Base-by-base conservation (phyloP, 352 stramenopile species). In the Achlya hypogyna region DNA sequence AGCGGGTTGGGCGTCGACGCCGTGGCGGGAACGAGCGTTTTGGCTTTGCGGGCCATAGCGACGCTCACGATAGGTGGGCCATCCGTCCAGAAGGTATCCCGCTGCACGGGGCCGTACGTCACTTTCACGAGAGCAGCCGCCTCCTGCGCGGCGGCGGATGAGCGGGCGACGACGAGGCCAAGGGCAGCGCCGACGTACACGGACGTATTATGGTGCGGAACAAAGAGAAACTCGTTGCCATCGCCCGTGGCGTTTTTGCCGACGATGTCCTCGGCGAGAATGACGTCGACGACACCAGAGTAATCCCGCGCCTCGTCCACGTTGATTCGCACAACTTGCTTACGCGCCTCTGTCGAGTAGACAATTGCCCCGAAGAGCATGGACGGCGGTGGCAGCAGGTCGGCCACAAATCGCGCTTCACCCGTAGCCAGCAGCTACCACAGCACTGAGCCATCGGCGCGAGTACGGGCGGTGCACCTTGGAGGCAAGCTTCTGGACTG, bases 341-440 rank as follows among this genome's bases (percentile, higher is more conserved):
- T 64, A 12, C 71, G 45, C 3, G 69, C 69, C 25, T 62, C 35
- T 20, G 67, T 63, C 12, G 66, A 72, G 52, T 71, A 79, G 23
- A 79, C 65, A 56, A 82, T 72, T 2, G 74, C 65, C 12, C 69
- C 75, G 56, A 71, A 77, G n/a, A 83, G 65, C 23, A 71, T 59
- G 18, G 52, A 62, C 0, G 52, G 12, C 22, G 69, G 42, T 0
- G 73, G 65, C 8, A 68, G 45, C 40, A 74, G 70, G 69, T 88
- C 79, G 5, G 66, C 71, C 12, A 71, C 71, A 63, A 80, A 88
- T 4, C 63, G 53, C 8, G 77, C 79, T 53, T 88, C 75, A 34
- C 79, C 79, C 22, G 77, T 72, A 4, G 54, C 72, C 53, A 82
- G 74, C 16, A 83, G 38, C 52, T 68, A 45, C 20, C 23, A 35